Evolutionary conservation across 768 basidiomycete species (phyloP).

Genomic region (Rhodotorula sphaerocarpa): DNA sequence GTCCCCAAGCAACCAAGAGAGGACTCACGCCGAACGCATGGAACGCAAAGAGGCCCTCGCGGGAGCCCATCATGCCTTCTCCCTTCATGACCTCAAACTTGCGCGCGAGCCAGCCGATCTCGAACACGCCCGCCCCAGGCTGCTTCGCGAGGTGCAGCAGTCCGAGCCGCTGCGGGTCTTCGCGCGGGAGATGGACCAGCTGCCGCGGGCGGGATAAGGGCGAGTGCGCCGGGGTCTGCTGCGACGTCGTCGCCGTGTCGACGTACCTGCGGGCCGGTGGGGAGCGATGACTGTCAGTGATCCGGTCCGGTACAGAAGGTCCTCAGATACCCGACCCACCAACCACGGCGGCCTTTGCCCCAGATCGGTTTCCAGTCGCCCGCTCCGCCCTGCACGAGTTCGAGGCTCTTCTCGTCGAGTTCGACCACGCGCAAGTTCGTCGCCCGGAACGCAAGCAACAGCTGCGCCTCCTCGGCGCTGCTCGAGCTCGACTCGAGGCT

Average conservation of each 20-base stretch:
- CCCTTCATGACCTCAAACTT: constrained; percentile 97
- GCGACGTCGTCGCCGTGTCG: constrained; percentile 46
- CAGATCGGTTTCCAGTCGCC: constrained; percentile 80
- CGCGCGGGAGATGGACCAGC: constrained; percentile 49
- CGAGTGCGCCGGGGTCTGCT: constrained; percentile 9
- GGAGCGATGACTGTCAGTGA: neutral
- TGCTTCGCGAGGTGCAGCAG: constrained; percentile 57
- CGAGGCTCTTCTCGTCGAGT: constrained; percentile 62
- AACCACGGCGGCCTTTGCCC: constrained; percentile 86
- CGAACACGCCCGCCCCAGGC: constrained; percentile 47
- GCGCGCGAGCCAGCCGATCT: constrained; percentile 87
- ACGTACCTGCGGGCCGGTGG: constrained; percentile 43
- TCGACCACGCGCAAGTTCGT: constrained; percentile 82
- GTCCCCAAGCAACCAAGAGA: too few species aligned
- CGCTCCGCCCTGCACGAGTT: constrained; percentile 65
- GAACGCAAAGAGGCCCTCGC: constrained; percentile 72
- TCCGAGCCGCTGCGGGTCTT: constrained; percentile 63
- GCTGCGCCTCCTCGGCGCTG: constrained; percentile 38
- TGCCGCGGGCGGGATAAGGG: constrained; percentile 18
- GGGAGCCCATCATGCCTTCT: constrained; percentile 70
- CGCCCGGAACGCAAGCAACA: constrained; percentile 46
- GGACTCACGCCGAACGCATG: constrained; percentile 19
- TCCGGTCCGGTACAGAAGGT: neutral
- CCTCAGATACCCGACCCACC: constrained; percentile 58
- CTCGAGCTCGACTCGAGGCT: constrained; percentile 29